Percentiles rank a stretch among this genome's conserved stretches.
Conservation (phyloP, 2,329 filamentous ascomycete species). For the Venturia effusa region DNA sequence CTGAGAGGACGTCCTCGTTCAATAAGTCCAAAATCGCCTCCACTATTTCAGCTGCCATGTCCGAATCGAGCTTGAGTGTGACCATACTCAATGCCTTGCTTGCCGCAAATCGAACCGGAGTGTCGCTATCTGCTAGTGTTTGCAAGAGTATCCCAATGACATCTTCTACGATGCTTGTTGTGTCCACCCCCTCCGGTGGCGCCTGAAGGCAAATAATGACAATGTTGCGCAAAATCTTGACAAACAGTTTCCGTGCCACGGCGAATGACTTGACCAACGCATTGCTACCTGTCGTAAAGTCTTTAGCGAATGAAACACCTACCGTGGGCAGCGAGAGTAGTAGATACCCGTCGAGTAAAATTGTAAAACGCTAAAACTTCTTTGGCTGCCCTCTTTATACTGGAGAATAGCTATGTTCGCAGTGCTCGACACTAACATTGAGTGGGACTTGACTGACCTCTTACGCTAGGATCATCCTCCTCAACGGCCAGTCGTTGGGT, state of each 20-base stretch:
- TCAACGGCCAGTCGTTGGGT: conserved; percentile 49
- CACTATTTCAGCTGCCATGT: conserved; percentile 78
- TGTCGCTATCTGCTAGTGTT: conserved; percentile 74
- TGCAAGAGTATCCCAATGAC: conserved; percentile 74
- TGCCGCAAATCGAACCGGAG: conserved; percentile 77
- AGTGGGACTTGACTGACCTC: neutral
- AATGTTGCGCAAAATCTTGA: conserved; percentile 75
- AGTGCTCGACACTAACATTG: neutral
- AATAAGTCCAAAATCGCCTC: conserved; percentile 68
- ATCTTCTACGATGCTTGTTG: conserved; percentile 50
- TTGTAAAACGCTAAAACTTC: neutral
- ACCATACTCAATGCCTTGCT: conserved; percentile 89
- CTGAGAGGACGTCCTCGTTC: conserved; percentile 50
- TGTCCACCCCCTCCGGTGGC: conserved; percentile 22
- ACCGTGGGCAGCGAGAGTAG: neutral
- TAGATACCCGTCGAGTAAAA: neutral
- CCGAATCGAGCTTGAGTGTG: conserved; percentile 64
- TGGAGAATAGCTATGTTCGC: neutral
- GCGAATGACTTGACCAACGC: conserved; percentile 55
- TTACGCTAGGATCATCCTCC: conserved; percentile 35
- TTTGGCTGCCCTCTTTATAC: neutral
- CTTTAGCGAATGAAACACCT: conserved; percentile 11
- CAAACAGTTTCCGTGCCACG: conserved; percentile 66
- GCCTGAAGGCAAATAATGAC: conserved; percentile 51
- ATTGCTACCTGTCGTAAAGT: neutral